Evolutionary conservation across 495 filamentous ascomycete species (phyloP).

Genomic region (Neurospora sp.): DNA sequence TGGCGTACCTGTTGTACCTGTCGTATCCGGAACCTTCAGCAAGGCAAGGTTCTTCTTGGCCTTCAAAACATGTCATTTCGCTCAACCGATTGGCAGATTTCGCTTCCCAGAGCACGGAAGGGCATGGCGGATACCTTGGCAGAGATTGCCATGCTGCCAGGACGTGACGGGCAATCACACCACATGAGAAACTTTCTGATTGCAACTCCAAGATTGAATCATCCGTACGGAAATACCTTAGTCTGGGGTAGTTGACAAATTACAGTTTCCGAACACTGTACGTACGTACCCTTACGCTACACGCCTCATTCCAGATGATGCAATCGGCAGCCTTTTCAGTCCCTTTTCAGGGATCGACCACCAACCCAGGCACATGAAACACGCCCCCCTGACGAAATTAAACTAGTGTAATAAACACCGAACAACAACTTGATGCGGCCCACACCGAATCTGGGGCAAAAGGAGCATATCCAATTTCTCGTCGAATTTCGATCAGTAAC

Average conservation of each 20-base stretch:
- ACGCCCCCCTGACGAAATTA: background rate
- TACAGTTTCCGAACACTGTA: background rate
- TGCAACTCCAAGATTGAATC: background rate
- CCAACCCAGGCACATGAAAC: background rate
- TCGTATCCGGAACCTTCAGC: background rate
- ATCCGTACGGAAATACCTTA: background rate
- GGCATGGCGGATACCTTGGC: background rate
- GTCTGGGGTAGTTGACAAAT: background rate
- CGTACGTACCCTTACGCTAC: background rate
- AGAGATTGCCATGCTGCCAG: background rate
- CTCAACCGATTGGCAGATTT: background rate
- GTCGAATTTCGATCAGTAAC: background rate
- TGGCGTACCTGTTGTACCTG: background rate
- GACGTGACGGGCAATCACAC: background rate
- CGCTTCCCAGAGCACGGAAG: background rate
- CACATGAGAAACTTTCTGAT: background rate
- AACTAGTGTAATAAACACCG: background rate
- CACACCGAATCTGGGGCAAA: background rate
- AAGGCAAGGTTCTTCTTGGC: background rate
- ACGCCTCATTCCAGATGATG: background rate
- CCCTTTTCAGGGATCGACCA: background rate
- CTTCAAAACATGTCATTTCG: background rate
- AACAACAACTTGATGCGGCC: background rate
- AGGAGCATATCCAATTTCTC: background rate
- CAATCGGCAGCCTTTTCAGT: background rate